A percentile compares a stretch with the other conserved stretches of the same genome.
These are phyloP conservation scores for Drechslerella dactyloides DNA, from an alignment of 2,329 filamentous ascomycete species.

Conservation along the genomic window DNA sequence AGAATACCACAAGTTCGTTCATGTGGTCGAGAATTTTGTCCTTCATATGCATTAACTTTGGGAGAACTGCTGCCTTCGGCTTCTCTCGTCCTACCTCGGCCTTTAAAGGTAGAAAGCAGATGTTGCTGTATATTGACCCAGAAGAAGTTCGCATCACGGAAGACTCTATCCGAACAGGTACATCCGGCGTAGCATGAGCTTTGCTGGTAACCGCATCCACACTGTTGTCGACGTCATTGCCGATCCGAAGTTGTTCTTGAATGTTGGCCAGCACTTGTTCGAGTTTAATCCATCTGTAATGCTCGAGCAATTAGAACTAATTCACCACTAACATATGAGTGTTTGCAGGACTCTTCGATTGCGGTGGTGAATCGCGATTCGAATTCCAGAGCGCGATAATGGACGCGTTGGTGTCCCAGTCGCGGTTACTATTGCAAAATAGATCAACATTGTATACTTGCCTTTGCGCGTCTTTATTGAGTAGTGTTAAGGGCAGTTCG, in stretches of 20 bases:
- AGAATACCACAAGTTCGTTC: constrained; percentile 47
- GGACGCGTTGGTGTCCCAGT: not conserved
- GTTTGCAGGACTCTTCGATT: not conserved
- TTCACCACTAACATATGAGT: not conserved
- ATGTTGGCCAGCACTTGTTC: constrained; percentile 42
- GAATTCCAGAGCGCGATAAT: not conserved
- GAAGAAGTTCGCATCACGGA: constrained; percentile 35
- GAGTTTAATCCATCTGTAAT: constrained; percentile 42
- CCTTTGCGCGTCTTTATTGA: constrained; percentile 36
- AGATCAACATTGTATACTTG: constrained; percentile 19
- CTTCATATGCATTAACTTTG: constrained; percentile 47
- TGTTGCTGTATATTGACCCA: constrained; percentile 27
- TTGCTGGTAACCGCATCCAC: constrained; percentile 28
- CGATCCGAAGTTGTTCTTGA: constrained; percentile 33
- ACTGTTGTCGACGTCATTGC: constrained; percentile 23
- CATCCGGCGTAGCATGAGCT: constrained; percentile 19
- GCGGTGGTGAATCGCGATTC: not conserved
- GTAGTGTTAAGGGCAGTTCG: constrained; percentile 35
- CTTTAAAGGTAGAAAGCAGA: constrained; percentile 25
- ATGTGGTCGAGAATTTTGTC: constrained; percentile 47
- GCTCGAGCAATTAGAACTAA: constrained; percentile 29
- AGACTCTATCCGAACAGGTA: constrained; percentile 38
- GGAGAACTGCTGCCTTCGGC: constrained; percentile 15
- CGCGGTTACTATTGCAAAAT: not conserved
- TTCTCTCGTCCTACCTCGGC: constrained; percentile 8